Conservation (phyloP, 306 rosid species). For the Leucaena leucocephala region DNA sequence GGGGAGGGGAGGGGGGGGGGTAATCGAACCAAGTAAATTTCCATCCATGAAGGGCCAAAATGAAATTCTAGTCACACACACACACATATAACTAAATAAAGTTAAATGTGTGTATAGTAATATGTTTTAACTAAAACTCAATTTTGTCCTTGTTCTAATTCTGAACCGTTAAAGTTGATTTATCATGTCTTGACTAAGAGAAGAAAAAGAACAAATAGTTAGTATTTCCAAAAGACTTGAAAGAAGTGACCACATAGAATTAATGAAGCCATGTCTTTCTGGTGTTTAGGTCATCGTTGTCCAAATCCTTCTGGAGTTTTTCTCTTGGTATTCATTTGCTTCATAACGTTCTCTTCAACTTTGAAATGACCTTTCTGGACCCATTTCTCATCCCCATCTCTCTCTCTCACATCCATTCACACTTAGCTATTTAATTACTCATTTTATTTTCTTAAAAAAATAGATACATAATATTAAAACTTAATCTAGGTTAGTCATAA, state of each 20-base stretch:
- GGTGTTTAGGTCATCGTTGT: constrained; percentile 23
- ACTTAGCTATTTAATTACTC: not conserved
- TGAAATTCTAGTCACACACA: not conserved
- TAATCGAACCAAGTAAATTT: not conserved
- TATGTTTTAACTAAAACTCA: not conserved
- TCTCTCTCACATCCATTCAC: not conserved
- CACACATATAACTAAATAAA: no score
- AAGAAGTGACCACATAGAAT: not conserved
- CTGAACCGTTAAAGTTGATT: not conserved
- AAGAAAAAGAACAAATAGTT: not conserved
- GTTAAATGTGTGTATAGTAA: not conserved
- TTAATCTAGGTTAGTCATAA: no score
- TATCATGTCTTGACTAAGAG: not conserved
- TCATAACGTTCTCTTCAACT: constrained; percentile 19
- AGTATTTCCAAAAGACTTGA: not conserved
- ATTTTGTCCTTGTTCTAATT: not conserved
- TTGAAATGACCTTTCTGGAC: constrained; percentile 5
- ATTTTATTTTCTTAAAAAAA: no score
- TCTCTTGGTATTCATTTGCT: constrained; percentile 26
- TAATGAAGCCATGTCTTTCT: not conserved
- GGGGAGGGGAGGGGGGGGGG: not conserved
- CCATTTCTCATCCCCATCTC: not conserved
- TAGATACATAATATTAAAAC: no score
- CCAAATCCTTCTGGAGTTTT: constrained; percentile 26
- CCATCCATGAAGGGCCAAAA: not conserved